Conservation (phyloP, 225 moss, liverwort and hornwort species). For the Takakia lepidozioides region DNA sequence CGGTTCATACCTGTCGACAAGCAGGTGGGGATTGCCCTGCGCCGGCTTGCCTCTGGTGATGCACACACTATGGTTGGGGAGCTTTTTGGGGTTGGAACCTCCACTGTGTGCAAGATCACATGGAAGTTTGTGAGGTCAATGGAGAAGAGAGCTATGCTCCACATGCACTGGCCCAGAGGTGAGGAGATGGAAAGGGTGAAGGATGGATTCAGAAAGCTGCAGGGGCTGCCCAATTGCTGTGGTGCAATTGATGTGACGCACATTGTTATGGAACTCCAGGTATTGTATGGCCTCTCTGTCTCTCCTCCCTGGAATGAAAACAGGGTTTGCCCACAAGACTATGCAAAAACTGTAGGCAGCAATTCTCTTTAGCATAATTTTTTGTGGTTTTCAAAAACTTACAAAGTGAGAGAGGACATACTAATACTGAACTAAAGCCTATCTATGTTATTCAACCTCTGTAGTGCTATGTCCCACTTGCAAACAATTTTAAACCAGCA, state of each 20-base stretch:
- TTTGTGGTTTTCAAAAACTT: too few relatives aligned
- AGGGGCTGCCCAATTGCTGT: slow-evolving; percentile 87
- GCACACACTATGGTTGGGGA: slow-evolving; percentile 73
- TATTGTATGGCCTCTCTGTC: too few relatives aligned
- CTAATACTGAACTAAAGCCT: too few relatives aligned
- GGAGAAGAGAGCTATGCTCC: slow-evolving; percentile 76
- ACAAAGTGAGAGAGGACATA: too few relatives aligned
- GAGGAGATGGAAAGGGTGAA: slow-evolving; percentile 82
- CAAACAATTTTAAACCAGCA: too few relatives aligned
- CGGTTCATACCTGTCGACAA: slow-evolving; percentile 83
- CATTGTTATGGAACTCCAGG: slow-evolving; percentile 85
- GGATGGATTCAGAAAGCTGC: slow-evolving; percentile 65
- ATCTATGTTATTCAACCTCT: too few relatives aligned
- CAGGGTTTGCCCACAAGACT: too few relatives aligned
- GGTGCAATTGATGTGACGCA: slow-evolving; percentile 86
- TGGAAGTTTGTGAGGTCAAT: slow-evolving; percentile 87
- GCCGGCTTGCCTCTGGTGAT: slow-evolving; percentile 75
- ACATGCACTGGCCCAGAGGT: slow-evolving; percentile 82
- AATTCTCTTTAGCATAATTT: too few relatives aligned
- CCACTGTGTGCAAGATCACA: slow-evolving; percentile 83
- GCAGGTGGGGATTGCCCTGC: slow-evolving; percentile 85
- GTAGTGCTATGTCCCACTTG: too few relatives aligned
- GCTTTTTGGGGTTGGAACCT: slow-evolving; percentile 80
- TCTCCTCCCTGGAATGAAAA: too few relatives aligned
- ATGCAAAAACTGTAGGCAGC: too few relatives aligned